A percentile compares a stretch with the other conserved stretches of the same genome.
These are phyloP conservation scores for Pichia rugopelliculosa DNA, from an alignment of 805 yeast species.

Conservation along the genomic window DNA sequence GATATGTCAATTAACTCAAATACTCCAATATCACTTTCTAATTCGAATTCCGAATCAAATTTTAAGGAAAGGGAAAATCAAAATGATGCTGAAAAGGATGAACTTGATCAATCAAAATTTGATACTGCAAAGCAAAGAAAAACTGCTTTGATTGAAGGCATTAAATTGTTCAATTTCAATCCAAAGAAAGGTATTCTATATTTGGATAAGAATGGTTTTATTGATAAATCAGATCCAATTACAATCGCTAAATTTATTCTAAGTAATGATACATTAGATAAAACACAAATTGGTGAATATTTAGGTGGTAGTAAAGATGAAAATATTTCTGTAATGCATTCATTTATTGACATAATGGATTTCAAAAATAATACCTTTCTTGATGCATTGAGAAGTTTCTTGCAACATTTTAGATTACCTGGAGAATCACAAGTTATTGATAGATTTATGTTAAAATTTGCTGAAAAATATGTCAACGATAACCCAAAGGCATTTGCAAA, in stretches of 20 bases:
- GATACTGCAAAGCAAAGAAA: constrained; percentile 79
- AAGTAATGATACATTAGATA: constrained; percentile 64
- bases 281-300: constrained; percentile 81
- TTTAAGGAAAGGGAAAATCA: constrained; percentile 2
- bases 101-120: constrained; percentile 76
- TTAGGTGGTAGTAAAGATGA: constrained; percentile 82
- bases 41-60: constrained; percentile 18
- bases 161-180: constrained; percentile 72
- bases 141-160: constrained; percentile 70
- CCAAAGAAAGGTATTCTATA: constrained; percentile 72
- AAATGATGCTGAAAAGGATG: constrained; percentile 26
- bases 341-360: constrained; percentile 83
- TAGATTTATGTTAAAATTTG: constrained; percentile 93
- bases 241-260: constrained; percentile 72
- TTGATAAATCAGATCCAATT: constrained; percentile 50
- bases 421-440: constrained; percentile 99
- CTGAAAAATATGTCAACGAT: constrained; percentile 82
- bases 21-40: constrained; percentile 16
- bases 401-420: constrained; percentile 88
- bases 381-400: constrained; percentile 74
- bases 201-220: constrained; percentile 56
- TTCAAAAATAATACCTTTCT: constrained; percentile 65
- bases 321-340: constrained; percentile 81
- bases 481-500: constrained; percentile 84
- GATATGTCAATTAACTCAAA: constrained; percentile 23